A percentile compares a stretch with the other conserved stretches of the same genome.
These are phyloP conservation scores for Striga hermonthica DNA, from an alignment of 305 asterid genomes.

Conservation along the genomic window DNA sequence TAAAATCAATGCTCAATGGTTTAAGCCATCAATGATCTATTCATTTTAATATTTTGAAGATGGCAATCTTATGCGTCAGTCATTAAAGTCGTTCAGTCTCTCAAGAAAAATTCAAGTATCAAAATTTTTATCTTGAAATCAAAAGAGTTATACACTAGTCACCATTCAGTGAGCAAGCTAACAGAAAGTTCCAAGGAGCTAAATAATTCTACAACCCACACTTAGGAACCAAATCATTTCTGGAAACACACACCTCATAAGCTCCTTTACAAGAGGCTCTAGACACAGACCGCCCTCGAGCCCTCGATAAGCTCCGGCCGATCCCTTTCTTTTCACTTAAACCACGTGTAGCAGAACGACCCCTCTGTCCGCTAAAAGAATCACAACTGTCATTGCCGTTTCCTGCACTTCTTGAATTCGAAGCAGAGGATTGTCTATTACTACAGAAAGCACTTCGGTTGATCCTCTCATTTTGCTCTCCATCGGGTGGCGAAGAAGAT, in stretches of 20 bases:
- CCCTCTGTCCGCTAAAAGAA: conserved; percentile 45
- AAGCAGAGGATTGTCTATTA: conserved; percentile 20
- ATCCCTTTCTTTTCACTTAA: conserved; percentile 52
- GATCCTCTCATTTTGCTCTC: conserved; percentile 30
- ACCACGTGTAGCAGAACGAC: conserved; percentile 58
- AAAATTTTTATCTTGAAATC: conserved; percentile 11
- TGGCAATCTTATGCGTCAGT: conserved; percentile 22
- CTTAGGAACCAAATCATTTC: conserved; percentile 8
- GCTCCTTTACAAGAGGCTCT: conserved; percentile 38
- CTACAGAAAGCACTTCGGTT: conserved; percentile 3
- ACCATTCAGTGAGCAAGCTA: conserved; percentile 21
- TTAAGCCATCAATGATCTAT: not conserved
- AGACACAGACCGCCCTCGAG: conserved; percentile 58
- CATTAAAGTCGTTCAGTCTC: conserved; percentile 8
- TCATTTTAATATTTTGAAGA: not conserved
- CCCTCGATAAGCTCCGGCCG: conserved; percentile 76
- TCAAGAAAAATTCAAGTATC: conserved; percentile 9
- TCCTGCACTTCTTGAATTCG: conserved; percentile 18
- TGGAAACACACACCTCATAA: conserved; percentile 48
- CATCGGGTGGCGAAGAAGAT: conserved; percentile 33
- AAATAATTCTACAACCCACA: not conserved
- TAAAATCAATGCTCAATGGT: conserved; percentile 5
- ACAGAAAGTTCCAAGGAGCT: not conserved
- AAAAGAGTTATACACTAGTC: conserved; percentile 5
- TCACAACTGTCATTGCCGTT: conserved; percentile 24